Conservation (phyloP, 2,329 filamentous ascomycete genomes). For the Ramularia endophylla region DNA sequence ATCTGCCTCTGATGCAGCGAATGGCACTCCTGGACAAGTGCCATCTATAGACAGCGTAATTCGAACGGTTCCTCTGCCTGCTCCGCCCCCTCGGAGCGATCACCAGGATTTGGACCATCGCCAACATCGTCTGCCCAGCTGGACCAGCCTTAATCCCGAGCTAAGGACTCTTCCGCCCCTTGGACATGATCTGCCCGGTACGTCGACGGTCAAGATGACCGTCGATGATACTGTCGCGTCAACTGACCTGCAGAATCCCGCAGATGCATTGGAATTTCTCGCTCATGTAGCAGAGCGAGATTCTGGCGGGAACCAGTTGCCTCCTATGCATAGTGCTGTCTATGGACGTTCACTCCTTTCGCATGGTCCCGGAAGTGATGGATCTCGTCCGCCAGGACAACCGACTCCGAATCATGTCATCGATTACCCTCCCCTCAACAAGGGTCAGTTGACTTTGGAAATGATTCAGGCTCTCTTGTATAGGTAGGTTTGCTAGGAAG, state of each 20-base stretch:
- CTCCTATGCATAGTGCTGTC: constrained; percentile 24
- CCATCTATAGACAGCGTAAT: constrained; percentile 17
- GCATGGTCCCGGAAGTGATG: constrained; percentile 8
- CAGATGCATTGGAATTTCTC: constrained; percentile 30
- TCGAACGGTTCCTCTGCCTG: constrained; percentile 10
- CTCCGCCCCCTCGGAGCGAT: constrained; percentile 3
- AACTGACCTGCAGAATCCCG: constrained; percentile 30
- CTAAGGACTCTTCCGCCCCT: constrained; percentile 25
- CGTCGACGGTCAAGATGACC: constrained; percentile 23
- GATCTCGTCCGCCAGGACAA: constrained; percentile 5
- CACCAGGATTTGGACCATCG: constrained; percentile 6
- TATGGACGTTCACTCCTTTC: constrained; percentile 13
- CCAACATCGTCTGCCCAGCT: constrained; percentile 11
- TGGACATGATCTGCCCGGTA: constrained; percentile 18
- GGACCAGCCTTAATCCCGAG: constrained; percentile 13
- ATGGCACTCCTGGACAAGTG: constrained; percentile 7
- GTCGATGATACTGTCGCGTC: constrained; percentile 29
- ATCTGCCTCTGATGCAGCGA: constrained; percentile 13
- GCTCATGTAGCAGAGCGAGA: constrained; percentile 30
- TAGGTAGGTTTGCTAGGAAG: constrained; percentile 9
- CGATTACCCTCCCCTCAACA: constrained; percentile 26
- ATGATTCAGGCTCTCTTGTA: constrained; percentile 26
- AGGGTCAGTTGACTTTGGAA: constrained; percentile 24
- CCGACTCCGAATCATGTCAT: constrained; percentile 15
- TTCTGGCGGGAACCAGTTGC: constrained; percentile 19